Conservation (phyloP, 495 filamentous ascomycete species). For the Trichoderma asperelloides region DNA sequence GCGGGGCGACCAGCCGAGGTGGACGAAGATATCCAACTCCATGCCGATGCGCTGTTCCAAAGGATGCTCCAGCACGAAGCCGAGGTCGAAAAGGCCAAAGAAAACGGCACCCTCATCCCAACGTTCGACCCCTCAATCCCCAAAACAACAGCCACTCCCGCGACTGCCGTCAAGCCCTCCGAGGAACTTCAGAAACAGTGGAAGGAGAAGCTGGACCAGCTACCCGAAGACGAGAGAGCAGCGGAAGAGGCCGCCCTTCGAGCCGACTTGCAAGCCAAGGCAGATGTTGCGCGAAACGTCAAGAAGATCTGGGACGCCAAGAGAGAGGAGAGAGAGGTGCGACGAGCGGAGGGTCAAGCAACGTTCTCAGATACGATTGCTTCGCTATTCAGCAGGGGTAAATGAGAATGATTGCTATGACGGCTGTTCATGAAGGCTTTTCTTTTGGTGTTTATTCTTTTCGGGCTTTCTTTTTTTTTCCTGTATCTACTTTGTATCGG, state of each 20-base stretch:
- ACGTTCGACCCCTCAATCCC: constrained; percentile 36
- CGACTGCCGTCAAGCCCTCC: constrained; percentile 21
- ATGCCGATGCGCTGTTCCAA: constrained; percentile 82
- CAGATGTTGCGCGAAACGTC: constrained; percentile 44
- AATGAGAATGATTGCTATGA: neutral
- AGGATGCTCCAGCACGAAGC: constrained; percentile 71
- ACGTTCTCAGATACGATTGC: constrained; percentile 41
- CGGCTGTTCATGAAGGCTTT: neutral
- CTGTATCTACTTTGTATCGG: neutral
- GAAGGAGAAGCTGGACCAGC: constrained; percentile 45
- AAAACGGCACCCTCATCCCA: constrained; percentile 46
- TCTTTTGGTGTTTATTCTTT: neutral
- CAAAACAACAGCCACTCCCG: constrained; percentile 16
- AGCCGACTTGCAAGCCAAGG: constrained; percentile 50
- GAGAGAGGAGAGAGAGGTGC: constrained; percentile 45
- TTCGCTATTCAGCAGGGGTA: neutral
- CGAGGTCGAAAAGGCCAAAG: constrained; percentile 55
- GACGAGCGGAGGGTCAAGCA: constrained; percentile 51
- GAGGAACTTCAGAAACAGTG: constrained; percentile 32
- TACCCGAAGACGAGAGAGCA: constrained; percentile 53
- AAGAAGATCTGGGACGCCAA: constrained; percentile 47
- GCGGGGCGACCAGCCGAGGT: constrained; percentile 53
- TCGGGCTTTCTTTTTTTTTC: neutral
- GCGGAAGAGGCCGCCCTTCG: constrained; percentile 56
- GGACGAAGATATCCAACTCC: constrained; percentile 91